Conservation (phyloP, 179 eudicot genomes). For the Carnegiea gigantea region DNA sequence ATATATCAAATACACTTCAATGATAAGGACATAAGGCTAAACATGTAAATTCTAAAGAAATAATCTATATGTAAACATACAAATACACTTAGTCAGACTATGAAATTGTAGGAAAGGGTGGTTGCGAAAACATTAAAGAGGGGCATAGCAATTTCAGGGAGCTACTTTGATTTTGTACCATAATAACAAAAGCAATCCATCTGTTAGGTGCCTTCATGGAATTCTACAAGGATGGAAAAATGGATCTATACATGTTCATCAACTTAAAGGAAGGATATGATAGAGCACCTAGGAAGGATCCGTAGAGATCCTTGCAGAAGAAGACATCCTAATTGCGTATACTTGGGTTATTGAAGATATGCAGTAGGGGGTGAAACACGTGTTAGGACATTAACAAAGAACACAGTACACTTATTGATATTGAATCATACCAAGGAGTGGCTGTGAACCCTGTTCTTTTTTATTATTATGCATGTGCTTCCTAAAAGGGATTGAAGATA, state of each 20-base stretch:
- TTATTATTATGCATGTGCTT: not conserved
- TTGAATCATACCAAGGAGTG: not conserved
- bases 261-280: not conserved
- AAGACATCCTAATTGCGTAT: not conserved
- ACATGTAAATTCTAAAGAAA: not conserved
- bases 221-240: not conserved
- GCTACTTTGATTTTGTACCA: not conserved
- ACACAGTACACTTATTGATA: not conserved
- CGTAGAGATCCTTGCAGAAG: not conserved
- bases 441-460: not conserved
- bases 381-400: not conserved
- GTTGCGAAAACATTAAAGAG: not conserved
- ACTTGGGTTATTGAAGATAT: not conserved
- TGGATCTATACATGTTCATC: not conserved
- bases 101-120: not conserved
- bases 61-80: not conserved
- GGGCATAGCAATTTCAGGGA: not conserved
- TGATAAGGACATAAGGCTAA: not conserved
- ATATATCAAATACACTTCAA: not conserved
- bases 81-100: not conserved
- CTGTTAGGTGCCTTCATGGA: not conserved
- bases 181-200: not conserved
- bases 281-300: not conserved
- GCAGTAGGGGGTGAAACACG: not conserved
- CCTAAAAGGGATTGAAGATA: not conserved